Evolutionary conservation across 345 rosid genomes (phyloP).

Genomic region (Salix udensis): DNA sequence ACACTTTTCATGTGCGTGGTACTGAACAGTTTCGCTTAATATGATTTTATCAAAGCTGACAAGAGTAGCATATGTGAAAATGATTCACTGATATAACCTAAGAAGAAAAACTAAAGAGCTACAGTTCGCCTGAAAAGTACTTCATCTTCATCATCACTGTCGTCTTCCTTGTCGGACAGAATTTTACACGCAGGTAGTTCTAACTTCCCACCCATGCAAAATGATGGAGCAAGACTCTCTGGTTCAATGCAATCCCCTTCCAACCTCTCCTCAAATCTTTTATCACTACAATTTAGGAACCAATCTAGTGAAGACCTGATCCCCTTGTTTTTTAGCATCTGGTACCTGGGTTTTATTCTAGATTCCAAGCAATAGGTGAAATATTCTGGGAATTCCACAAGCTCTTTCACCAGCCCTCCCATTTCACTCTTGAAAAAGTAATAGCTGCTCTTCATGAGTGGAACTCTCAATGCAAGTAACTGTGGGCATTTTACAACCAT

Average conservation of each 20-base stretch:
- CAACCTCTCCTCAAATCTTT: conserved; percentile 81
- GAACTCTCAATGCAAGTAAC: conserved; percentile 50
- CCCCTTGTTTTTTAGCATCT: conserved; percentile 62
- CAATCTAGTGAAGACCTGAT: conserved; percentile 72
- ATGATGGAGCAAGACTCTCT: conserved; percentile 60
- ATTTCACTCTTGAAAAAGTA: conserved; percentile 78
- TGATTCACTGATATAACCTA: not conserved
- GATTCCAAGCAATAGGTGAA: conserved; percentile 94
- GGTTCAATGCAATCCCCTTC: conserved; percentile 68
- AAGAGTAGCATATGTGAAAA: not conserved
- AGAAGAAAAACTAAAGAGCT: conserved; percentile 8
- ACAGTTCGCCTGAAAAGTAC: conserved; percentile 29
- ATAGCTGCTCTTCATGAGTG: conserved; percentile 78
- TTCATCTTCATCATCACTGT: conserved; percentile 55
- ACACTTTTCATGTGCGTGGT: too few relatives aligned
- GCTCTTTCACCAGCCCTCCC: conserved; percentile 81
- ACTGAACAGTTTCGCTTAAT: too few relatives aligned
- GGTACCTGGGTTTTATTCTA: conserved; percentile 87
- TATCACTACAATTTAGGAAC: conserved; percentile 92
- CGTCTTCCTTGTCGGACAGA: conserved; percentile 73
- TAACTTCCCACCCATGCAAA: conserved; percentile 74
- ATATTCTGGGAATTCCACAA: conserved; percentile 79
- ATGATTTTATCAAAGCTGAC: too few relatives aligned
- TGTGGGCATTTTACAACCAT: conserved; percentile 89
- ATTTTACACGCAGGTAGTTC: conserved; percentile 61